Evolutionary conservation across 139 green algal genomes (phyloP).

Genomic region (Coelastrella sp.): DNA sequence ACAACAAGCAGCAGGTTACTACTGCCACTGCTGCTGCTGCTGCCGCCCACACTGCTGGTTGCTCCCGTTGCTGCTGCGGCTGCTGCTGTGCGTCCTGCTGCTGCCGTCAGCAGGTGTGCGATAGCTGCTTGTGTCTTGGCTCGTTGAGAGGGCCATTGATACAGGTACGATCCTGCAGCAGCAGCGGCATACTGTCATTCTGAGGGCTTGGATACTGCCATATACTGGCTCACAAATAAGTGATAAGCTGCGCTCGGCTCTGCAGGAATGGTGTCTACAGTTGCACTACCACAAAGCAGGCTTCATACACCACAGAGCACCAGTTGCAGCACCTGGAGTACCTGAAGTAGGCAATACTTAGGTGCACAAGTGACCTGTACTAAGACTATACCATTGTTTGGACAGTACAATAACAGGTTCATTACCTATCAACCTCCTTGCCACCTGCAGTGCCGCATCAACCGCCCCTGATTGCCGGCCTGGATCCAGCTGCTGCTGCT

Average conservation of each 20-base stretch:
- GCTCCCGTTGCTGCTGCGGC: not conserved
- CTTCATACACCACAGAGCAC: not conserved
- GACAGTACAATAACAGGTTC: not conserved
- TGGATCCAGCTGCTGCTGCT: not conserved
- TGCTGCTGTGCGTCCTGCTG: not conserved
- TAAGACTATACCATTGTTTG: not conserved
- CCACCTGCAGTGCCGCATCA: slow-evolving; percentile 20
- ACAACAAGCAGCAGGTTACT: not conserved
- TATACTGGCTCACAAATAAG: not conserved
- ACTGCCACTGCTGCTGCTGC: slow-evolving; percentile 4
- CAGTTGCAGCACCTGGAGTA: too few species aligned
- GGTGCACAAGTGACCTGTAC: not conserved
- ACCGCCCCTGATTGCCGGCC: not conserved
- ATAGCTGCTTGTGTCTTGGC: not conserved
- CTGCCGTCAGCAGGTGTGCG: slow-evolving; percentile 13
- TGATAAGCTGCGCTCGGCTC: not conserved
- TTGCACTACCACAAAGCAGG: not conserved
- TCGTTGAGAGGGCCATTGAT: slow-evolving; percentile 9
- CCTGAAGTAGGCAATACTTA: too few species aligned
- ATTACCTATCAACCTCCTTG: slow-evolving; percentile 12
- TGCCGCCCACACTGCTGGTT: not conserved
- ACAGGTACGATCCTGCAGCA: not conserved
- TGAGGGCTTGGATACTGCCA: not conserved
- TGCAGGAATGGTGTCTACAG: not conserved
- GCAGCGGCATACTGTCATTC: not conserved